Percentiles rank a stretch among this genome's conserved stretches.
These are phyloP conservation scores for Salinomyces thailandicus DNA, from an alignment of 2,329 filamentous ascomycete genomes.

Conservation along the genomic window DNA sequence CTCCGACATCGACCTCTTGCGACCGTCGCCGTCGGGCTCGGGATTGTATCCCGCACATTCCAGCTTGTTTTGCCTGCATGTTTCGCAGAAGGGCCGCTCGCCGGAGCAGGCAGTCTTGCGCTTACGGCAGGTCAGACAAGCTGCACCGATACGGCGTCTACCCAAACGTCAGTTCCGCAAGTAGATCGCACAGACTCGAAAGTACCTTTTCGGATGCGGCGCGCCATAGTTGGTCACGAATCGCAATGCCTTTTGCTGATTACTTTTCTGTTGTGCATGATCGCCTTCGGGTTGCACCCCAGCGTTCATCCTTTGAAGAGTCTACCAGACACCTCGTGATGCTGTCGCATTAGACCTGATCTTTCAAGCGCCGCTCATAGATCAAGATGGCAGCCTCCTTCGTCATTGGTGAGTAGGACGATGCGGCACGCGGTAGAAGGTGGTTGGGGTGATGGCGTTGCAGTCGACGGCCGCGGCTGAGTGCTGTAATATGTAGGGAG, in stretches of 20 bases:
- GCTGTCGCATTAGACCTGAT: neutral
- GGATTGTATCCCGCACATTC: slow-evolving; percentile 38
- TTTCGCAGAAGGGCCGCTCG: slow-evolving; percentile 34
- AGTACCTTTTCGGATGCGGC: slow-evolving; percentile 56
- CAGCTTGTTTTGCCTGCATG: slow-evolving; percentile 38
- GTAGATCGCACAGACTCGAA: neutral
- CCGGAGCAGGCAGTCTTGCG: slow-evolving; percentile 42
- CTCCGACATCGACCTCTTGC: slow-evolving; percentile 12
- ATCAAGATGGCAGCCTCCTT: neutral
- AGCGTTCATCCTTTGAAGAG: neutral
- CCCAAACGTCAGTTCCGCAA: neutral
- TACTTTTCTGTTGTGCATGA: slow-evolving; percentile 4
- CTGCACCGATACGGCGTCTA: slow-evolving; percentile 64
- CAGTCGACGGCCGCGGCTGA: too few relatives aligned
- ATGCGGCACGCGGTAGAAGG: too few relatives aligned
- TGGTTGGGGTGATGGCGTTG: too few relatives aligned
- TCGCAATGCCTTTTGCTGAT: slow-evolving; percentile 32
- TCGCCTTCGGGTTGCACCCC: slow-evolving; percentile 1
- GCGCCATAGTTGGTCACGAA: slow-evolving; percentile 77
- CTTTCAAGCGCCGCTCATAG: neutral
- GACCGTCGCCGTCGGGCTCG: slow-evolving; percentile 17
- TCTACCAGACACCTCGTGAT: neutral
- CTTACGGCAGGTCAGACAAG: slow-evolving; percentile 42
- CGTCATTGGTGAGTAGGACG: neutral
- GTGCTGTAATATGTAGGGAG: too few relatives aligned